phyloP scores from a whole-genome alignment of 257 asterid species.

The Paraleonurus japonicus region DNA sequence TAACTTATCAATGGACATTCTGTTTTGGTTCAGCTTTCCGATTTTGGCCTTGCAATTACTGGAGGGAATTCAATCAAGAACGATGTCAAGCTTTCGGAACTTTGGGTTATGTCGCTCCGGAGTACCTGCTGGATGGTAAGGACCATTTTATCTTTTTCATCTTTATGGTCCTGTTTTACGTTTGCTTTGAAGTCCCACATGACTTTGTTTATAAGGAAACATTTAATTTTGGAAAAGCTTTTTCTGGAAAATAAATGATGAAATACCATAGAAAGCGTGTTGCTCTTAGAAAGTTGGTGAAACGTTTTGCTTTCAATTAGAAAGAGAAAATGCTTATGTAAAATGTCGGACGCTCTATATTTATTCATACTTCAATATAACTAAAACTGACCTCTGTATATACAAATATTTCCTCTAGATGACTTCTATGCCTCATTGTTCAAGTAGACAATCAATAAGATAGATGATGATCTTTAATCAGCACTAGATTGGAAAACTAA shows the following conservation, averaged over 20 bases:
- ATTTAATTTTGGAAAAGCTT: background rate
- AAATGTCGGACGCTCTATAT: background rate
- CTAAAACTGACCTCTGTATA: background rate
- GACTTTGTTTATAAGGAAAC: conserved; percentile 9
- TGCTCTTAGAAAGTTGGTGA: background rate
- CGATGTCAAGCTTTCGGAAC: conserved; percentile 76
- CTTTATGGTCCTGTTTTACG: background rate
- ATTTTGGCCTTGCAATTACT: conserved; percentile 79
- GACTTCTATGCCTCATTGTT: background rate
- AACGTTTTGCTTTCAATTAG: background rate
- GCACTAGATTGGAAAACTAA: background rate
- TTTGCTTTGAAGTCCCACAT: background rate
- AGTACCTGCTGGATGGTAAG: conserved; percentile 81
- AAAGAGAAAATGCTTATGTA: background rate
- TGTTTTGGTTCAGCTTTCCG: conserved; percentile 63
- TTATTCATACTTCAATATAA: background rate
- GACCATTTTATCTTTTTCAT: conserved; percentile 3
- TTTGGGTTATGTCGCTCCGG: conserved; percentile 89
- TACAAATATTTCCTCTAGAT: background rate
- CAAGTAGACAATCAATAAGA: background rate
- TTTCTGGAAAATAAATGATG: background rate
- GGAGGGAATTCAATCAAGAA: conserved; percentile 61
- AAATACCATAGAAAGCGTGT: background rate
- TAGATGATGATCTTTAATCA: background rate
- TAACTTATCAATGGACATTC: conserved; percentile 5